These are phyloP conservation scores for Penicillium brasilianum DNA, from an alignment of 2,329 filamentous ascomycete species.

Conservation along the genomic window DNA sequence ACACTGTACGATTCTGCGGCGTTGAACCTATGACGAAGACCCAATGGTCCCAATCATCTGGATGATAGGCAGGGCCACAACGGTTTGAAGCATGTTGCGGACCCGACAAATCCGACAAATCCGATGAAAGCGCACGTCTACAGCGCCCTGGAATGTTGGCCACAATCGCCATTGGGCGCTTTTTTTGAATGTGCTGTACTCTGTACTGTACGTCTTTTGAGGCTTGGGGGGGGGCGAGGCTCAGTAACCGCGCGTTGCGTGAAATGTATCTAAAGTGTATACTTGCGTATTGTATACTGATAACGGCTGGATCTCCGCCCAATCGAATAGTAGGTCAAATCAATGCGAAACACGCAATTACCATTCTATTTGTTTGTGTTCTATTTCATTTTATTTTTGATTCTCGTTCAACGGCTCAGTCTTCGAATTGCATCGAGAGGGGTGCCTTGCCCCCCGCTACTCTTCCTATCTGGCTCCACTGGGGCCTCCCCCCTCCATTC, in stretches of 20 bases:
- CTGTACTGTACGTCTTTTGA: slow-evolving; percentile 12
- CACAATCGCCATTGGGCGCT: slow-evolving; percentile 12
- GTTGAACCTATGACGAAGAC: slow-evolving; percentile 13
- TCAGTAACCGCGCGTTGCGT: background rate
- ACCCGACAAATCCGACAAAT: background rate
- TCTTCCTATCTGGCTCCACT: background rate
- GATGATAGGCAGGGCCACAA: slow-evolving; percentile 20
- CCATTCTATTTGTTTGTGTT: slow-evolving; percentile 24
- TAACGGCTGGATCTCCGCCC: background rate
- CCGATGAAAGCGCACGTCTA: slow-evolving; percentile 6
- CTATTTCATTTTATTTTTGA: too few relatives aligned
- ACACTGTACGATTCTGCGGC: slow-evolving; percentile 11
- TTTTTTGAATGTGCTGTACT: background rate
- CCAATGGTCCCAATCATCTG: slow-evolving; percentile 14
- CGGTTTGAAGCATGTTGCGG: slow-evolving; percentile 11
- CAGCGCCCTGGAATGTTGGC: background rate
- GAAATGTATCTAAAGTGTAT: background rate
- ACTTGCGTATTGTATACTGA: too few relatives aligned
- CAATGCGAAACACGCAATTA: slow-evolving; percentile 23
- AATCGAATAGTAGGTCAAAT: slow-evolving; percentile 10
- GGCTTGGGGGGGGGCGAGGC: background rate
- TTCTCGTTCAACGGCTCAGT: too few relatives aligned
- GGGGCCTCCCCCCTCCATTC: background rate
- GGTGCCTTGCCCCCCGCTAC: background rate
- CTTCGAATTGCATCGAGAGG: slow-evolving; percentile 5